These are phyloP conservation scores for Rostrohypoxylon terebratum DNA, from an alignment of 495 filamentous ascomycete species.

Conservation along the genomic window DNA sequence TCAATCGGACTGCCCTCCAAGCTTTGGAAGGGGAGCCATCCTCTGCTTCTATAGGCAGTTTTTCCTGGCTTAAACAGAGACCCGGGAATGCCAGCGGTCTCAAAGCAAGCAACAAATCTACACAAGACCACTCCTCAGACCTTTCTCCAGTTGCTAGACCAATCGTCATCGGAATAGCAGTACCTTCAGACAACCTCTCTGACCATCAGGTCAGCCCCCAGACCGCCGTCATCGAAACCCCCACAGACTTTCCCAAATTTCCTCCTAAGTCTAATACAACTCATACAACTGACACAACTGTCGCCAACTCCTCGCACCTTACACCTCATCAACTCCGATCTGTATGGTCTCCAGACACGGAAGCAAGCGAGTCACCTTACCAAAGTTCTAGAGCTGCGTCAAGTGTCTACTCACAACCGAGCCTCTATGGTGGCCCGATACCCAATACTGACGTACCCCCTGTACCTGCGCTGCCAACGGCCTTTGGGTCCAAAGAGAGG, in stretches of 20 bases:
- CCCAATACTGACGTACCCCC: slow-evolving; percentile 62
- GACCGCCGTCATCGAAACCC: slow-evolving; percentile 59
- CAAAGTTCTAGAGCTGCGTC: slow-evolving; percentile 59
- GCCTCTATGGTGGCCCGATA: slow-evolving; percentile 50
- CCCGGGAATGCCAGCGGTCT: slow-evolving; percentile 40
- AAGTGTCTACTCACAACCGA: slow-evolving; percentile 76
- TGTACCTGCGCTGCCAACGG: slow-evolving; percentile 70
- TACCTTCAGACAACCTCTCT: slow-evolving; percentile 70
- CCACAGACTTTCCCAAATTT: slow-evolving; percentile 50
- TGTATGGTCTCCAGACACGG: slow-evolving; percentile 69
- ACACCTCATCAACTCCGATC: slow-evolving; percentile 74
- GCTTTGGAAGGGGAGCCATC: slow-evolving; percentile 60
- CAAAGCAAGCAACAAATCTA: slow-evolving; percentile 46
- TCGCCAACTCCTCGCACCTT: slow-evolving; percentile 62
- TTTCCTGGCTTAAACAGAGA: slow-evolving; percentile 59
- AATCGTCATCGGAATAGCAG: slow-evolving; percentile 82
- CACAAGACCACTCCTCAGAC: slow-evolving; percentile 54
- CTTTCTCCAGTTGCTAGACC: slow-evolving; percentile 80
- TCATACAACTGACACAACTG: slow-evolving; percentile 45
- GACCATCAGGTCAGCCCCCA: slow-evolving; percentile 64
- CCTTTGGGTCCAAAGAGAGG: slow-evolving; percentile 43
- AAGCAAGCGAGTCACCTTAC: slow-evolving; percentile 50
- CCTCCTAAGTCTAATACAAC: slow-evolving; percentile 50
- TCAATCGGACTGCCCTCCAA: slow-evolving; percentile 62
- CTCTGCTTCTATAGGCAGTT: slow-evolving; percentile 56